Base-by-base conservation (phyloP, 2,329 filamentous ascomycete species). In the Fusarium pseudocircinatum region DNA sequence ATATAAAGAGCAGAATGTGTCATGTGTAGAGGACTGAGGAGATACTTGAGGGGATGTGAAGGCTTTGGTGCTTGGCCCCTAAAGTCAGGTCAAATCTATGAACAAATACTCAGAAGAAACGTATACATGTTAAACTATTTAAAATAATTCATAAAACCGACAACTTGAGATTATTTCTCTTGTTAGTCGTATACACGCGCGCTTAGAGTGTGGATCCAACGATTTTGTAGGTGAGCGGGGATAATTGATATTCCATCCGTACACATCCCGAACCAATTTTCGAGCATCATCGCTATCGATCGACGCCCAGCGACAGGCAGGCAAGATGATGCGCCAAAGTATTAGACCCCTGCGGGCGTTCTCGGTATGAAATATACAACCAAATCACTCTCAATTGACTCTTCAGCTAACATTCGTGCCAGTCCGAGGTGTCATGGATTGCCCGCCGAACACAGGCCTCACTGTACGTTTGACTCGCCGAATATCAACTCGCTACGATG, bases 301-400 rank as follows among this genome's bases (percentile, higher is more conserved):
- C 72, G 69, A 77, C 56, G 62, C 69, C 60, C 70, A 74, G 62
- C 59, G 56, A 73, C 63, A 73, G 62, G 70, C 71, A 80, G 62
- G 70, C 71, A 80, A 44, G 61, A 81, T 81, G 79, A 73, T 80
- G 68, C 79, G 78, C 65, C 75, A 75, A 72, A 76, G 63, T 70
- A 63, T 74, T 57, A 74, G 75, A 72, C 72, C 75, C 37, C 57
- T 79, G 34, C 64, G 69, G 69, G 73, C 70, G 54, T 62, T 77
- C 34, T 71, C 77, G 66, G 79, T 81, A 75, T 30, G 70, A 2
- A 13, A n/a, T 15, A 4, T 26, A 11, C 1, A 1, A 4, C 4
- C 1, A 46, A 7, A 4, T 6, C 8, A 30, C 6, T 22, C 15
- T 3, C 57, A 52, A 67, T 66, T 64, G 49, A 7, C 15, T 6